Conservation (phyloP, 2,329 filamentous ascomycete genomes). For the Botrytis elliptica region DNA sequence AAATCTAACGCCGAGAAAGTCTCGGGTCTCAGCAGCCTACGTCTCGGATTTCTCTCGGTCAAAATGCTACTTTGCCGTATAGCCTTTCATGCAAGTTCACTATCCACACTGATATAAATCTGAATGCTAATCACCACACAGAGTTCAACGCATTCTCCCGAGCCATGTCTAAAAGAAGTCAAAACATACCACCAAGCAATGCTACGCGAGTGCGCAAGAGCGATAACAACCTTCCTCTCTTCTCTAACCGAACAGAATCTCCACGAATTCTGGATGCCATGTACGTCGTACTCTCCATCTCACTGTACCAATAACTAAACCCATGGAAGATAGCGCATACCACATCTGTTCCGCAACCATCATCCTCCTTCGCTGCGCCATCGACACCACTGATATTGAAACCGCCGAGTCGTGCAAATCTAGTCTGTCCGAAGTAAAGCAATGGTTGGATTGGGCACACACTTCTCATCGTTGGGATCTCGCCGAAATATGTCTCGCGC, state of each 20-base stretch:
- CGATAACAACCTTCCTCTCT: slow-evolving; percentile 27
- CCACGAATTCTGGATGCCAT: slow-evolving; percentile 11
- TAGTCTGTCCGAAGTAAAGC: slow-evolving; percentile 20
- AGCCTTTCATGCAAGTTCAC: not conserved
- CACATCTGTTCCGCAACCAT: slow-evolving; percentile 35
- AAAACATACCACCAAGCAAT: slow-evolving; percentile 26
- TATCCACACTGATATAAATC: not conserved
- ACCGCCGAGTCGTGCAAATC: slow-evolving; percentile 22
- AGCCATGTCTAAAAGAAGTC: slow-evolving; percentile 23
- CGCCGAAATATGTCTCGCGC: slow-evolving; percentile 29
- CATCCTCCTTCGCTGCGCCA: slow-evolving; percentile 28
- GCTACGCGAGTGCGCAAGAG: slow-evolving; percentile 33
- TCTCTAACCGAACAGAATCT: not conserved
- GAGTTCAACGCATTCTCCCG: not conserved
- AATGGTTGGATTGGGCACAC: slow-evolving; percentile 28
- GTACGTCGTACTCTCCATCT: not conserved
- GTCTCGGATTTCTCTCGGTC: not conserved
- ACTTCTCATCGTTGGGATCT: slow-evolving; percentile 34
- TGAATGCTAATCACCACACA: not conserved
- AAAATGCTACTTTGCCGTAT: slow-evolving; percentile 5
- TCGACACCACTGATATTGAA: slow-evolving; percentile 26
- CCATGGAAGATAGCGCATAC: slow-evolving; percentile 34
- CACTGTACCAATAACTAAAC: no score
- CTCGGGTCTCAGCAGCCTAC: not conserved
- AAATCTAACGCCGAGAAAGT: not conserved